Evolutionary conservation across 441 rosid genomes (phyloP).

Genomic region (Macaranga tanarius): DNA sequence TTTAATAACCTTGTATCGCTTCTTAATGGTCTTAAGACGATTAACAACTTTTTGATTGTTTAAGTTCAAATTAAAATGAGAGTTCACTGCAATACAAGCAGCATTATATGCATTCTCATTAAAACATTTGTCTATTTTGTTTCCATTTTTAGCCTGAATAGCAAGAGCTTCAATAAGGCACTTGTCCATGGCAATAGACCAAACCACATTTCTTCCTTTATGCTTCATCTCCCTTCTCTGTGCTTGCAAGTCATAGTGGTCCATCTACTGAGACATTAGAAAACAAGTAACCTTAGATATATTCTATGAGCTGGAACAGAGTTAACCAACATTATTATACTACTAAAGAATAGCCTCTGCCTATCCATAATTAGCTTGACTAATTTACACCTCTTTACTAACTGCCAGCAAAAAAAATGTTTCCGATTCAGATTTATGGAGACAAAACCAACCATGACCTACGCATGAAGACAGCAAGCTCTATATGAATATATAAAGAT

Average conservation of each 20-base stretch:
- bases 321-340: neutral
- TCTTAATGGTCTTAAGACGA: conserved; percentile 87
- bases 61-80: conserved; percentile 63
- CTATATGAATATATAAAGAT: too few species aligned
- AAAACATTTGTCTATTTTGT: conserved; percentile 79
- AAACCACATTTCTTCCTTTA: conserved; percentile 86
- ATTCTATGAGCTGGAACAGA: neutral
- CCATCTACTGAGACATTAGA: conserved; percentile 55
- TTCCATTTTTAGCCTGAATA: conserved; percentile 74
- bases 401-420: neutral
- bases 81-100: conserved; percentile 71
- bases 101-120: conserved; percentile 82
- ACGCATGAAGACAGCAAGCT: too few species aligned
- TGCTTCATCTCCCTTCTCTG: conserved; percentile 76
- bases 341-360: neutral
- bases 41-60: conserved; percentile 80
- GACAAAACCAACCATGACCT: neutral
- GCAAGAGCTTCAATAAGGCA: conserved; percentile 84
- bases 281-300: conserved; percentile 4
- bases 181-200: conserved; percentile 93
- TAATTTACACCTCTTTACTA: neutral
- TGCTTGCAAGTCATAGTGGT: conserved; percentile 54
- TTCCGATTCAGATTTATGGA: neutral
- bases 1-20: conserved; percentile 76
- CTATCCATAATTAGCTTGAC: neutral